Conservation (phyloP, 169 alveolate species). For the Cryptosporidium parvum region DNA sequence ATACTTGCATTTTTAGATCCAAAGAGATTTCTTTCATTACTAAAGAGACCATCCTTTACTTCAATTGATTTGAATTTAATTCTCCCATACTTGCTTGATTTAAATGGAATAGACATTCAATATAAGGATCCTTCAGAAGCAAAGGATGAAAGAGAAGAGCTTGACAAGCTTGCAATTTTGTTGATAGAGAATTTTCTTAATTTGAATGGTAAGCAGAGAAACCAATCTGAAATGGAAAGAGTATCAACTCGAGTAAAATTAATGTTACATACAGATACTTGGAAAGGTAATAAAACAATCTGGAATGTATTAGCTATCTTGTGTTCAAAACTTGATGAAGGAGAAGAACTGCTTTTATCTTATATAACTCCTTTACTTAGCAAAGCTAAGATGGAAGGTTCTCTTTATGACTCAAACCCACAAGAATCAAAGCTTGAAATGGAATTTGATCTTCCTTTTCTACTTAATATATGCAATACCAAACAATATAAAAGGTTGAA, state of each 20-base stretch:
- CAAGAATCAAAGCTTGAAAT: slow-evolving; percentile 15
- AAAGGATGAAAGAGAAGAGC: slow-evolving; percentile 16
- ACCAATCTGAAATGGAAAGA: slow-evolving; percentile 39
- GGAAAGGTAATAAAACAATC: slow-evolving; percentile 62
- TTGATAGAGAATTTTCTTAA: slow-evolving; percentile 35
- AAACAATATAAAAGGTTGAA: slow-evolving; percentile 27
- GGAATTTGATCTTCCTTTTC: slow-evolving; percentile 66
- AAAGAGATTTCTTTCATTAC: slow-evolving; percentile 26
- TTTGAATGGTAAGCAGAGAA: not conserved
- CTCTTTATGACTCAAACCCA: not conserved
- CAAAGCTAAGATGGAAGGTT: slow-evolving; percentile 28
- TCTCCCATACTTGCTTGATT: slow-evolving; percentile 19
- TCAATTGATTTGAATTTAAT: slow-evolving; percentile 23
- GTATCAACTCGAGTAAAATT: slow-evolving; percentile 45
- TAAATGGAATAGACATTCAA: not conserved
- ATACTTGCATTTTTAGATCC: slow-evolving; percentile 38
- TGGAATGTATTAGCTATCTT: slow-evolving; percentile 72
- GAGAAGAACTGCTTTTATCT: slow-evolving; percentile 56
- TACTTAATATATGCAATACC: slow-evolving; percentile 39
- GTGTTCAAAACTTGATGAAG: slow-evolving; percentile 55
- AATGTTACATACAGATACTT: slow-evolving; percentile 30
- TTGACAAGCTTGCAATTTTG: slow-evolving; percentile 39
- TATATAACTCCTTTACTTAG: slow-evolving; percentile 57
- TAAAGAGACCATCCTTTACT: slow-evolving; percentile 52
- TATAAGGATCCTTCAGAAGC: not conserved